phyloP scores from a whole-genome alignment of 2,329 filamentous ascomycete species.

The Alternaria rosae region DNA sequence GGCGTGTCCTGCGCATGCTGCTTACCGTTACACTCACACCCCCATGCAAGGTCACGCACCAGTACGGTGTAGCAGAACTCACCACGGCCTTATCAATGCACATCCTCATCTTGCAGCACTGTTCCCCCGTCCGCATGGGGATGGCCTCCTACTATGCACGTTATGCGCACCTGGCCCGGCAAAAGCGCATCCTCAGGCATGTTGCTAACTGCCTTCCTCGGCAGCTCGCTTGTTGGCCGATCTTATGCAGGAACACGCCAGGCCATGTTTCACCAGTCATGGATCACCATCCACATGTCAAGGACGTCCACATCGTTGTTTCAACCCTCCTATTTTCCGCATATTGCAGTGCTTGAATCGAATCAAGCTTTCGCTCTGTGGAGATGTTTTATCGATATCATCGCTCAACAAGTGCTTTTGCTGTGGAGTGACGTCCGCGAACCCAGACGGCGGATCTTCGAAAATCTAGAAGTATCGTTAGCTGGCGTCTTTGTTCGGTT shows the following conservation, averaged over 20 bases:
- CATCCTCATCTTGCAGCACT: slow-evolving; percentile 13
- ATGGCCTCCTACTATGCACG: slow-evolving; percentile 1
- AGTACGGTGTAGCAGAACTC: not conserved
- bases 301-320: slow-evolving; percentile 3
- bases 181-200: not conserved
- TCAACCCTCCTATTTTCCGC: slow-evolving; percentile 13
- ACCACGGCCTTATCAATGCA: slow-evolving; percentile 1
- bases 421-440: not conserved
- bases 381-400: slow-evolving; percentile 10
- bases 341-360: slow-evolving; percentile 8
- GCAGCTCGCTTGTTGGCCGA: slow-evolving; percentile 8
- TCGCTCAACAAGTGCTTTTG: slow-evolving; percentile 7
- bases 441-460: not conserved
- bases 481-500: not conserved
- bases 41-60: not conserved
- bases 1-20: not conserved
- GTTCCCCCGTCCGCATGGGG: not conserved
- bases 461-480: not conserved
- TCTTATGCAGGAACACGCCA: slow-evolving; percentile 10
- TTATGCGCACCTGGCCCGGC: not conserved
- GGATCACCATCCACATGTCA: slow-evolving; percentile 1
- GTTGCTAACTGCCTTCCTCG: not conserved
- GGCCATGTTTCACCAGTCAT: slow-evolving; percentile 13
- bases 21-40: not conserved
- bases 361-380: slow-evolving; percentile 13